Percentiles rank a stretch among this genome's conserved stretches.
Evolutionary conservation across 495 filamentous ascomycete species (phyloP).

Genomic region (Lichina pygmaea): DNA sequence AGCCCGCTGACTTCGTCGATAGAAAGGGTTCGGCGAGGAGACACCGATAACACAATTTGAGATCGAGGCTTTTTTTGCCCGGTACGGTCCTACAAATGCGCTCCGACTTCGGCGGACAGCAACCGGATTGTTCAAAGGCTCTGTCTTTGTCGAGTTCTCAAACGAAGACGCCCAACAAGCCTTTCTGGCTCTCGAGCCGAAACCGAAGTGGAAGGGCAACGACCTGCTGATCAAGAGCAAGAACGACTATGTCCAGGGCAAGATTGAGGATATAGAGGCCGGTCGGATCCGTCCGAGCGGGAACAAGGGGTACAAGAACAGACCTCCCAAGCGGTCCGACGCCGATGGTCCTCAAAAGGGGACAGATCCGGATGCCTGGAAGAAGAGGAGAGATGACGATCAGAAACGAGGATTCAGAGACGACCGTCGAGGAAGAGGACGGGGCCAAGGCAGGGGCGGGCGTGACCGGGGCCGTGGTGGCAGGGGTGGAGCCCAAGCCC

Average conservation of each 20-base stretch:
- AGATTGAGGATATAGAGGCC: conserved; percentile 45
- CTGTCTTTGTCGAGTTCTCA: conserved; percentile 78
- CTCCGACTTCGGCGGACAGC: conserved; percentile 64
- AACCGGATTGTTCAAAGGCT: conserved; percentile 60
- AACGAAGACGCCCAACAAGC: conserved; percentile 43
- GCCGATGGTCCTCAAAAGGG: conserved; percentile 5
- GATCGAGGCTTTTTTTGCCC: conserved; percentile 71
- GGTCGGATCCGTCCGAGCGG: conserved; percentile 35
- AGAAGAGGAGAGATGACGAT: conserved; percentile 36
- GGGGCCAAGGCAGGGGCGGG: conserved; percentile 13
- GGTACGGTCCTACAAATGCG: conserved; percentile 50
- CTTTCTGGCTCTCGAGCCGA: conserved; percentile 54
- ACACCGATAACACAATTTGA: conserved; percentile 57
- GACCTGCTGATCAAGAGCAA: conserved; percentile 59
- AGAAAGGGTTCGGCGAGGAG: conserved; percentile 76
- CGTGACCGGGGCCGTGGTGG: conserved; percentile 6
- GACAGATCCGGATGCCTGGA: conserved; percentile 24
- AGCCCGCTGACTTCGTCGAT: background rate
- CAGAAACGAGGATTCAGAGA: conserved; percentile 31
- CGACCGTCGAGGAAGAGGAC: conserved; percentile 17
- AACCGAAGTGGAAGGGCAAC: conserved; percentile 53
- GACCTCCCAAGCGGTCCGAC: conserved; percentile 7
- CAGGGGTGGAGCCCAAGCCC: conserved; percentile 1
- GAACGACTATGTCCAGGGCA: conserved; percentile 58
- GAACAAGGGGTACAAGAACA: conserved; percentile 7